These are phyloP conservation scores for Claviceps sp. DNA, from an alignment of 2,329 filamentous ascomycete genomes.

Conservation along the genomic window DNA sequence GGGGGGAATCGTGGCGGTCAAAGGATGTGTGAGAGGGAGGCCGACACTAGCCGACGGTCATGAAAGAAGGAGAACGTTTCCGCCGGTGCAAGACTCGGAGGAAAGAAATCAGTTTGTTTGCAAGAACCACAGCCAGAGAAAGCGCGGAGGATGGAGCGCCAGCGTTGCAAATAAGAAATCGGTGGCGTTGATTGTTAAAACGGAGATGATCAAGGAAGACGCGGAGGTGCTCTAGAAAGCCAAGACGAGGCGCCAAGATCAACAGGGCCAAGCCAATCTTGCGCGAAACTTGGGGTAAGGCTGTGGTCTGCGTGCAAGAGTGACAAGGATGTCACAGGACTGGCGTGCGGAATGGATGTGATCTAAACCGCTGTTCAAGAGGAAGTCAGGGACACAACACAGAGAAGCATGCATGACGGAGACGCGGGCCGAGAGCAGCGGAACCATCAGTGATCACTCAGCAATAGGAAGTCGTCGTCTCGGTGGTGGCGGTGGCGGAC, in stretches of 20 bases:
- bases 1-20: conserved; percentile 43
- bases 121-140: neutral
- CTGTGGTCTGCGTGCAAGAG: neutral
- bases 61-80: neutral
- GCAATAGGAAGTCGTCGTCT: too few species aligned
- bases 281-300: neutral
- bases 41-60: neutral
- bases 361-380: neutral
- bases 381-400: neutral
- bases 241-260: neutral
- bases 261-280: neutral
- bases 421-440: neutral
- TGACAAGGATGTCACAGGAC: neutral
- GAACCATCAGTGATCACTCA: too few species aligned
- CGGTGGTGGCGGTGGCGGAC: neutral
- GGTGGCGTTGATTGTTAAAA: too few species aligned
- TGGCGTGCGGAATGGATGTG: neutral
- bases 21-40: neutral
- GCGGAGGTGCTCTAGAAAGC: neutral
- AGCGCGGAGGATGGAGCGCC: too few species aligned
- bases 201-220: neutral
- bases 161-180: too few species aligned
- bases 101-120: neutral
- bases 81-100: neutral
- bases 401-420: neutral